Evolutionary conservation across 495 filamentous ascomycete species (phyloP).

Genomic region (Podospora pseudocomata): DNA sequence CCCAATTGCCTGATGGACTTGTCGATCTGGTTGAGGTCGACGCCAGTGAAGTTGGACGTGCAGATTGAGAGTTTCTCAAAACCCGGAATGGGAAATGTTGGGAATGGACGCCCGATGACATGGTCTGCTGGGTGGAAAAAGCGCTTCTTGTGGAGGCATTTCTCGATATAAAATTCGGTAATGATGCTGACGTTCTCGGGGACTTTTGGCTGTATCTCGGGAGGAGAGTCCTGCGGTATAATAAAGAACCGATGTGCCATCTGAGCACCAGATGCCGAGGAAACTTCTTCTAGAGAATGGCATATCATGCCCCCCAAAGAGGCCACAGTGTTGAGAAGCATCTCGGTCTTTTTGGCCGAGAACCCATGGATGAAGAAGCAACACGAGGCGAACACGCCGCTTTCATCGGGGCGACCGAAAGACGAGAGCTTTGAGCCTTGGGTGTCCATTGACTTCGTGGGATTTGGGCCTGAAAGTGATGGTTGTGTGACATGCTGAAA

Average conservation of each 20-base stretch:
- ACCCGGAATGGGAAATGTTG: constrained; percentile 60
- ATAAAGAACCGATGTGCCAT: constrained; percentile 44
- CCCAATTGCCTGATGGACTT: constrained; percentile 73
- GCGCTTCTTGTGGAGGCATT: constrained; percentile 70
- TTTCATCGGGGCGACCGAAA: constrained; percentile 27
- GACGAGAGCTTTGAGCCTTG: constrained; percentile 29
- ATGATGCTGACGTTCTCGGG: constrained; percentile 51
- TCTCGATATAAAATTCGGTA: constrained; percentile 91
- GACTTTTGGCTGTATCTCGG: constrained; percentile 38
- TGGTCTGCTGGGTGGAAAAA: constrained; percentile 67
- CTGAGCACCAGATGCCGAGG: constrained; percentile 25
- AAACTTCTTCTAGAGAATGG: constrained; percentile 42
- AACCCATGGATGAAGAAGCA: constrained; percentile 68
- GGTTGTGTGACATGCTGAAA: background rate
- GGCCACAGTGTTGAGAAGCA: constrained; percentile 43
- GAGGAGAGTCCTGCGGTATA: constrained; percentile 46
- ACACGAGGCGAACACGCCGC: constrained; percentile 49
- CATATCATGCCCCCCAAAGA: constrained; percentile 46
- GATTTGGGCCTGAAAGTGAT: background rate
- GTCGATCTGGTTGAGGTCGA: constrained; percentile 78
- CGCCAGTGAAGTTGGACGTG: constrained; percentile 77
- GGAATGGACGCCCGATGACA: constrained; percentile 71
- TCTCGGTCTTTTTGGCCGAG: constrained; percentile 34
- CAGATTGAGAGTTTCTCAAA: constrained; percentile 67
- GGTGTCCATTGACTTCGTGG: constrained; percentile 23